Evolutionary conservation across 805 yeast species (phyloP).

Genomic region (Tetrapisispora pingtungensis): DNA sequence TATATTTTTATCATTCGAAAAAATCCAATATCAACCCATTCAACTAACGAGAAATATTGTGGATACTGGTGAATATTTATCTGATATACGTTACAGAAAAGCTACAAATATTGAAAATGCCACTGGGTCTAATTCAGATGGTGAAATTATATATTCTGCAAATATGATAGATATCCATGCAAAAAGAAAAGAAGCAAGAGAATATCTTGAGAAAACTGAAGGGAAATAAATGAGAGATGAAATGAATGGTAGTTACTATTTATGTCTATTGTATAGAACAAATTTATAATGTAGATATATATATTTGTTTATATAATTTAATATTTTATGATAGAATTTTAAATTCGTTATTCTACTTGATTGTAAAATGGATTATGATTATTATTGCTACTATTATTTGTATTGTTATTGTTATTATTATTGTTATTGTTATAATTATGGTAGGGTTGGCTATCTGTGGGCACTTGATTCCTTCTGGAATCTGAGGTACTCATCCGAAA

Average conservation of each 20-base stretch:
- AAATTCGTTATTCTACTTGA: neutral
- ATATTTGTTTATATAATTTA: neutral
- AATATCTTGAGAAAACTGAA: slow-evolving; percentile 11
- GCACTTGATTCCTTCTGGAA: slow-evolving; percentile 2
- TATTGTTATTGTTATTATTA: neutral
- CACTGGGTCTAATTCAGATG: slow-evolving; percentile 22
- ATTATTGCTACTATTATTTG: neutral
- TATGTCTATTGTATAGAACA: too few species aligned
- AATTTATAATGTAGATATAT: neutral
- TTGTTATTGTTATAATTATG: neutral
- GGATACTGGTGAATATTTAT: slow-evolving; percentile 17
- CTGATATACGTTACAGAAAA: slow-evolving; percentile 23
- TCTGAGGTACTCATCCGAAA: slow-evolving; percentile 12
- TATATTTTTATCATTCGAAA: slow-evolving; percentile 19
- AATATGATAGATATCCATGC: slow-evolving; percentile 20
- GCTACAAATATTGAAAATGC: slow-evolving; percentile 24
- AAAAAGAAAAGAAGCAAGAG: slow-evolving; percentile 15
- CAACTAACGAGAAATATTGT: slow-evolving; percentile 10
- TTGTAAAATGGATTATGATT: slow-evolving; percentile 3
- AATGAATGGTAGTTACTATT: too few species aligned
- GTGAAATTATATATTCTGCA: slow-evolving; percentile 22
- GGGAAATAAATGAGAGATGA: slow-evolving; percentile 7
- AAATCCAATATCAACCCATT: slow-evolving; percentile 16
- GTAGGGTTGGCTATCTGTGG: neutral
- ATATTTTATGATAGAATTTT: neutral